Conservation (phyloP, 106 monocot genomes). For the Vanilla planifolia region DNA sequence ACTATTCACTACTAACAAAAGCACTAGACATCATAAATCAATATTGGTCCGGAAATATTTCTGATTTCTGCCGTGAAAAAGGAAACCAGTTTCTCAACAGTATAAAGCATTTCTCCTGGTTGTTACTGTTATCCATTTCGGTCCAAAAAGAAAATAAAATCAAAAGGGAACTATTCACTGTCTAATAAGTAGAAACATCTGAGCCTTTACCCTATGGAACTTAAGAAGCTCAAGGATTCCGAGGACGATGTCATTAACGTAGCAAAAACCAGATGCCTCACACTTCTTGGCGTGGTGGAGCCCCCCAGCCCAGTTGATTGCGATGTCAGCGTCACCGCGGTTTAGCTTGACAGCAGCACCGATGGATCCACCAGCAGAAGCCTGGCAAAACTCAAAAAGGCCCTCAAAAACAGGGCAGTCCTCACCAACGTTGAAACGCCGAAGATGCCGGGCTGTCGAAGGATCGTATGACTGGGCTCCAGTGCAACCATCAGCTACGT, state of each 20-base stretch:
- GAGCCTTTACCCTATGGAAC: constrained; percentile 7
- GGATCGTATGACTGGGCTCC: neutral
- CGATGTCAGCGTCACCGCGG: constrained; percentile 18
- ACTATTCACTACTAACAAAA: neutral
- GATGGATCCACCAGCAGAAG: constrained; percentile 18
- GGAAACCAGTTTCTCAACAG: neutral
- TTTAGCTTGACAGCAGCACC: constrained; percentile 19
- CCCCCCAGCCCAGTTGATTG: constrained; percentile 25
- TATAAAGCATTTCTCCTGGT: too few relatives aligned
- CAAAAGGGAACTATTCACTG: neutral
- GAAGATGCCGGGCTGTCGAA: neutral
- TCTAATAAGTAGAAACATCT: neutral
- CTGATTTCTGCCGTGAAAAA: neutral
- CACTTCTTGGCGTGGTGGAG: constrained; percentile 28
- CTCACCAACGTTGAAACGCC: constrained; percentile 22
- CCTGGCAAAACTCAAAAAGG: constrained; percentile 27
- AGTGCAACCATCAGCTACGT: neutral
- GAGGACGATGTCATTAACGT: constrained; percentile 20
- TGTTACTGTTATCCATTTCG: neutral
- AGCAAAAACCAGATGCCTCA: constrained; percentile 26
- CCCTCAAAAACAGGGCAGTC: constrained; percentile 24
- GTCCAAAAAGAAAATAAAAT: constrained; percentile 1
- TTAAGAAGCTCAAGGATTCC: constrained; percentile 25
- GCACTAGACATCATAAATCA: neutral
- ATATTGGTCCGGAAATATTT: neutral